Evolutionary conservation across 1,284 basidiomycete species (phyloP), one percentile per base, ranked within the genome.

Genomic region (Pterulicium gracile): DNA sequence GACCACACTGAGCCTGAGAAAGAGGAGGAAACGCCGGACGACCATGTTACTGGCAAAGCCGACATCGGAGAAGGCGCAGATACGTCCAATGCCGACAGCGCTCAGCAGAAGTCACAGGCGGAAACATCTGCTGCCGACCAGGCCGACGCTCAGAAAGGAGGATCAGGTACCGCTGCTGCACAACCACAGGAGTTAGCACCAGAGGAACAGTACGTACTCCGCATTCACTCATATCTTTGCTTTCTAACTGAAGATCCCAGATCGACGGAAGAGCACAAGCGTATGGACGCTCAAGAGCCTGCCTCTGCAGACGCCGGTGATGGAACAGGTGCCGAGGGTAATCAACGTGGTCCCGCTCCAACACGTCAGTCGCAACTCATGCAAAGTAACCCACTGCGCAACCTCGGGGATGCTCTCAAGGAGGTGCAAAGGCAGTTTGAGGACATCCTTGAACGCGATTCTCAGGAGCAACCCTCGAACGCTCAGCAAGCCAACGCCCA

Each of bases 381-480:
- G 14, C 49, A 62, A 23, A 62, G 60, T 36, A 86, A 91, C 55
- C 80, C 88, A 3, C 66, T 86, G 21, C 87, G 92, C 47, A 86
- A 79, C 51, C 77, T 95, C 2, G 93, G 92, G 27, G 94, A 98
- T 59, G 78, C 88, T 1, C 63, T 92, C 47, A 78, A 87, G 53
- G 88, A 94, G 57, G 88, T 97, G 53, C 79, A 77, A 46, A 81
- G 88, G 50, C 80, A 85, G 13, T 80, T 93, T 52, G 81, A 95
- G 51, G 85, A 93, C 51, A 97, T 98, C 51, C 68, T 88, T 47
- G 74, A 80, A 61, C 59, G 70, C 54, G 62, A 72, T 51, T 47
- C 61, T 56, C 48, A 55, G 57, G 45, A 56, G 21, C 61, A 68
- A 32, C 46, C 44, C 22, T 58, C 57, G 13, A 58, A 52, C 19